phyloP scores from a whole-genome alignment of 208 protist genomes.

The Polymyxa betae region DNA sequence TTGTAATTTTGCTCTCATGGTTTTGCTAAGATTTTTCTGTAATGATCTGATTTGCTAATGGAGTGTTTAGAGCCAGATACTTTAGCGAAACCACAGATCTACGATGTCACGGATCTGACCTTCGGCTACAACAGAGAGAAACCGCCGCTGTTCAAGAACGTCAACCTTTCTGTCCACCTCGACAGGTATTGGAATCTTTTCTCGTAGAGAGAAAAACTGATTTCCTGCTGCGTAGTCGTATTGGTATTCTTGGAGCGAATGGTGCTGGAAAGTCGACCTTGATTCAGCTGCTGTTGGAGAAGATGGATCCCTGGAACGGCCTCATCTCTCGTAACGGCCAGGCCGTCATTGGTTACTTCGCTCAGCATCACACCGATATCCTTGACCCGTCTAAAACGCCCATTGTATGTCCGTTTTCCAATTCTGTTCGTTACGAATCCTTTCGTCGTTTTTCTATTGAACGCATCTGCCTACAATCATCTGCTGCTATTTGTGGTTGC shows the following conservation, averaged over 20 bases:
- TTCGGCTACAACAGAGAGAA: slow-evolving; percentile 34
- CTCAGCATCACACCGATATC: slow-evolving; percentile 66
- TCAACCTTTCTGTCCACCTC: slow-evolving; percentile 39
- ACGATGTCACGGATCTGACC: slow-evolving; percentile 34
- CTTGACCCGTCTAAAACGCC: slow-evolving; percentile 62
- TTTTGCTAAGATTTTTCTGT: too few species aligned
- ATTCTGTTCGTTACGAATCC: not conserved
- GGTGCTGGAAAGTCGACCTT: slow-evolving; percentile 64
- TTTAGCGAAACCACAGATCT: slow-evolving; percentile 24
- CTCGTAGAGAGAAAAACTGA: not conserved
- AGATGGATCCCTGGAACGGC: slow-evolving; percentile 39
- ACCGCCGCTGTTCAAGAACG: slow-evolving; percentile 48
- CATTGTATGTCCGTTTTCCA: slow-evolving; percentile 33
- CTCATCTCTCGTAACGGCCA: slow-evolving; percentile 1
- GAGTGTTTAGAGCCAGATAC: not conserved
- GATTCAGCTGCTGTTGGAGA: slow-evolving; percentile 49
- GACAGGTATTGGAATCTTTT: slow-evolving; percentile 19
- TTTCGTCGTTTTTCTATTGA: not conserved
- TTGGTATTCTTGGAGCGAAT: slow-evolving; percentile 54
- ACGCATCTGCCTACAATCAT: not conserved
- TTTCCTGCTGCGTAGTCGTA: not conserved
- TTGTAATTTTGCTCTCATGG: not conserved
- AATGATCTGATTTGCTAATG: too few species aligned
- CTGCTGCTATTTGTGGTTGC: too few species aligned
- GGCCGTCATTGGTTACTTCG: slow-evolving; percentile 58